Conservation (phyloP, 768 basidiomycete species). For the Boletus sensibilis region DNA sequence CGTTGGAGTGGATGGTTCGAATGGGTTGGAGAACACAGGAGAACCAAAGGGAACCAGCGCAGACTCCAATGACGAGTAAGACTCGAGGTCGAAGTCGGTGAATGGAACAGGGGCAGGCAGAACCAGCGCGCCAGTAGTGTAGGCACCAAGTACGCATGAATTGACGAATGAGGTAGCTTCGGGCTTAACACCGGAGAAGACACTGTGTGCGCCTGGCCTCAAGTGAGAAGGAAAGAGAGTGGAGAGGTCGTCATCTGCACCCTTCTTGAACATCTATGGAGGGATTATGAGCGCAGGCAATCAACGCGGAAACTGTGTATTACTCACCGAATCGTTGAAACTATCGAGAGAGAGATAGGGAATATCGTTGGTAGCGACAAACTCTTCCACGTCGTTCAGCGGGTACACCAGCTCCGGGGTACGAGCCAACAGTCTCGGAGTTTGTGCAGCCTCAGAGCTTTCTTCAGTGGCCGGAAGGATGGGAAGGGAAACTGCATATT, state of each 20-base stretch:
- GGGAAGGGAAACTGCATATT: slow-evolving; percentile 1
- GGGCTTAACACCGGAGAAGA: slow-evolving; percentile 33
- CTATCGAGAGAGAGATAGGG: slow-evolving; percentile 34
- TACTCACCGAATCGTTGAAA: slow-evolving; percentile 20
- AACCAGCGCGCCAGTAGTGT: slow-evolving; percentile 1
- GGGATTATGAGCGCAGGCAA: slow-evolving; percentile 8
- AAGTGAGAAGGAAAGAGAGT: slow-evolving; percentile 22
- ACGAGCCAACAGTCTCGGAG: neutral
- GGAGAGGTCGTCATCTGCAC: neutral
- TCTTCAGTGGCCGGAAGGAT: neutral
- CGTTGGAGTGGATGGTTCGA: slow-evolving; percentile 13
- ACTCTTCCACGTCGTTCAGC: slow-evolving; percentile 12
- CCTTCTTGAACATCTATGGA: slow-evolving; percentile 8
- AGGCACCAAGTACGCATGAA: slow-evolving; percentile 25
- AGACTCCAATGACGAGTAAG: slow-evolving; percentile 9
- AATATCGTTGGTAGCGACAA: slow-evolving; percentile 38
- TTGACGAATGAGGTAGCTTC: slow-evolving; percentile 29
- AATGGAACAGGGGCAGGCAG: slow-evolving; percentile 8
- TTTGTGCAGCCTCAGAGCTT: neutral
- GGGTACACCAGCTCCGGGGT: slow-evolving; percentile 25
- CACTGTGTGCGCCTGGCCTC: slow-evolving; percentile 18
- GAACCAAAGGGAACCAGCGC: slow-evolving; percentile 19
- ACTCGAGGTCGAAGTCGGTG: slow-evolving; percentile 8
- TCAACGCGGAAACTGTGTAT: neutral
- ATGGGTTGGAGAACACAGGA: slow-evolving; percentile 34